Evolutionary conservation across 352 stramenopile genomes (phyloP).

Genomic region (Aphanomyces invadans): DNA sequence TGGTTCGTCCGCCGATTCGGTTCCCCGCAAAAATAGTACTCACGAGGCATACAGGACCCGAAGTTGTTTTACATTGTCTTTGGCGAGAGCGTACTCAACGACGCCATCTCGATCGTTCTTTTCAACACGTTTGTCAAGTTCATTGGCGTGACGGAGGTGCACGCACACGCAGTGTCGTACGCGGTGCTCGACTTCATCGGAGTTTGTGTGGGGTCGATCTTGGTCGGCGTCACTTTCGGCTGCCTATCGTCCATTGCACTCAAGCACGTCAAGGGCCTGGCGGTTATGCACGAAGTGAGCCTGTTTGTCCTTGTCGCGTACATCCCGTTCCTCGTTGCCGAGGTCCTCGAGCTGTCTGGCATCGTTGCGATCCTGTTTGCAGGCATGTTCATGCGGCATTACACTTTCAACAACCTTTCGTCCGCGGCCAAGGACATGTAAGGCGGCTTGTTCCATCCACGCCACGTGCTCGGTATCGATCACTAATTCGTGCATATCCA

Average conservation of each 20-base stretch:
- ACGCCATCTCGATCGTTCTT: constrained; percentile 54
- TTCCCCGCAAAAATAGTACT: too few relatives aligned
- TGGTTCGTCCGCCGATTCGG: not conserved
- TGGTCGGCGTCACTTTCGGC: constrained; percentile 37
- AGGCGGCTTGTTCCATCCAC: not conserved
- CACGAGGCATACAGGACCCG: too few relatives aligned
- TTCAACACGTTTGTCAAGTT: constrained; percentile 52
- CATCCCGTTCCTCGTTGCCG: constrained; percentile 39
- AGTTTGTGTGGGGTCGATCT: constrained; percentile 36
- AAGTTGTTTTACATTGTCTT: constrained; percentile 66
- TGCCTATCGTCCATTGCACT: constrained; percentile 33
- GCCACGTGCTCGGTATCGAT: too few relatives aligned
- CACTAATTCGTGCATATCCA: too few relatives aligned
- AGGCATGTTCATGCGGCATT: constrained; percentile 81
- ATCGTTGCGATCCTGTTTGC: constrained; percentile 94
- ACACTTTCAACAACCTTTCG: constrained; percentile 77
- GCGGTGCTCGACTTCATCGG: constrained; percentile 39
- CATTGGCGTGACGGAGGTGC: constrained; percentile 30
- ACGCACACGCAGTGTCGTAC: not conserved
- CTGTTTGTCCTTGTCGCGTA: constrained; percentile 13
- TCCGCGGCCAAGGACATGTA: constrained; percentile 62
- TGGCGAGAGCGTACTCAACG: constrained; percentile 65
- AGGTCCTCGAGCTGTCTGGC: constrained; percentile 73
- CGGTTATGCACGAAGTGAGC: constrained; percentile 42
- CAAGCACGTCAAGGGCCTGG: constrained; percentile 33